Percentiles rank a stretch among this genome's conserved stretches.
These are phyloP conservation scores for Metschnikowia rubicola DNA, from an alignment of 805 yeast genomes.

Conservation along the genomic window DNA sequence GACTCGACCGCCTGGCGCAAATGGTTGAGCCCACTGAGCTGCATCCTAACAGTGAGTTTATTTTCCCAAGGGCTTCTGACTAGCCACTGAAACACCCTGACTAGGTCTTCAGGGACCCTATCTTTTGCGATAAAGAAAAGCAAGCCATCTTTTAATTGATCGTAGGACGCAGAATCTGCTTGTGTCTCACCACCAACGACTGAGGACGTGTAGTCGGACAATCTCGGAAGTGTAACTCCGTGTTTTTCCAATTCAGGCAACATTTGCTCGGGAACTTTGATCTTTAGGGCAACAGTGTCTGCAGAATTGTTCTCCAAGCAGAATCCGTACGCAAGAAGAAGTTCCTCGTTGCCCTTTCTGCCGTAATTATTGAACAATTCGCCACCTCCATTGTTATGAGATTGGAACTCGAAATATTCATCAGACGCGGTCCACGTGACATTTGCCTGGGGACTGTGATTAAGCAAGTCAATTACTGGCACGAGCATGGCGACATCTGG, in stretches of 20 bases:
- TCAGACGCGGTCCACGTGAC: conserved; percentile 57
- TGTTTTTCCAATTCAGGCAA: conserved; percentile 28
- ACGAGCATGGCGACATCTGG: conserved; percentile 61
- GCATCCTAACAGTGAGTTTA: conserved; percentile 48
- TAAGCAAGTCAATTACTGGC: conserved; percentile 76
- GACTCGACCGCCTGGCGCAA: conserved; percentile 48
- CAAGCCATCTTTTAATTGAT: conserved; percentile 28
- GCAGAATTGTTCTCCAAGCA: conserved; percentile 52
- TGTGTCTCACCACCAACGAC: conserved; percentile 15
- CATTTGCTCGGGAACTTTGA: conserved; percentile 46
- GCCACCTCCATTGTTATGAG: conserved; percentile 32
- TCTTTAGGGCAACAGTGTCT: conserved; percentile 57
- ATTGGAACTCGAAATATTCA: conserved; percentile 38
- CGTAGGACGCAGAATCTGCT: conserved; percentile 5
- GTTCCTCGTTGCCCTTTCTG: conserved; percentile 79
- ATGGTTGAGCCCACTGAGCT: conserved; percentile 58
- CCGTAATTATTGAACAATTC: conserved; percentile 78
- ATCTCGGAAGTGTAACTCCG: conserved; percentile 38
- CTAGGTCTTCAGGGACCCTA: conserved; percentile 41
- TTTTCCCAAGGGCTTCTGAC: conserved; percentile 49
- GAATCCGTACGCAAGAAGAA: conserved; percentile 82
- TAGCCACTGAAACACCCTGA: conserved; percentile 53
- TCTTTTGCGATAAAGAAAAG: conserved; percentile 38
- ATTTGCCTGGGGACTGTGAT: conserved; percentile 59
- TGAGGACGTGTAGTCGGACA: conserved; percentile 39